Evolutionary conservation across 2,329 filamentous ascomycete species (phyloP).

Genomic region (Colletotrichum sp.): DNA sequence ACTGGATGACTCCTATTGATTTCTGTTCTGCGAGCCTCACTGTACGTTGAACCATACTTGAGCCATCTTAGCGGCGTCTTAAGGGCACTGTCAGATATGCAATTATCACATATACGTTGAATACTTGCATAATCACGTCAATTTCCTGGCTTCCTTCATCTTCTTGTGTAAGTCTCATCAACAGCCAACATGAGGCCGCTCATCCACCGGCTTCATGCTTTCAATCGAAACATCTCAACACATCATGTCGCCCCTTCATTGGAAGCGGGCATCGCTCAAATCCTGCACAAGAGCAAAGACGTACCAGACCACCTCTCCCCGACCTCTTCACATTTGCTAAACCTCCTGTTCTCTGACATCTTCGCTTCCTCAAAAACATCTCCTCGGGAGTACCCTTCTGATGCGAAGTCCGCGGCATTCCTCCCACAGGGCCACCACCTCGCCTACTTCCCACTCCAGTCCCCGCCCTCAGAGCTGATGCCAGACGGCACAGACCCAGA

Average conservation of each 20-base stretch:
- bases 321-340: constrained; percentile 69
- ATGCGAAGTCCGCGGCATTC: not conserved
- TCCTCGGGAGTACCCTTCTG: constrained; percentile 4
- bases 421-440: constrained; percentile 78
- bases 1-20: not conserved
- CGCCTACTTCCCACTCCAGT: constrained; percentile 81
- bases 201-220: not conserved
- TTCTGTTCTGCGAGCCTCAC: not conserved
- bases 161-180: constrained; percentile 1
- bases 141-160: not conserved
- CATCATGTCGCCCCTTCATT: not conserved
- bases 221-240: not conserved
- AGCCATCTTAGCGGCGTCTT: not conserved
- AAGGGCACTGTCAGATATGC: not conserved
- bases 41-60: not conserved
- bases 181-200: not conserved
- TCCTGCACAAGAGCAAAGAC: constrained; percentile 29
- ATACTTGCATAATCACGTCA: not conserved
- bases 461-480: constrained; percentile 66
- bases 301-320: constrained; percentile 56
- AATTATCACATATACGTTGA: not conserved
- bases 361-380: constrained; percentile 38
- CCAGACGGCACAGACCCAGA: constrained; percentile 84
- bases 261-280: not conserved
- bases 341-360: constrained; percentile 63